Base-by-base conservation (phyloP, 2,329 filamentous ascomycete species). In the Penicillium sclerotigenum region DNA sequence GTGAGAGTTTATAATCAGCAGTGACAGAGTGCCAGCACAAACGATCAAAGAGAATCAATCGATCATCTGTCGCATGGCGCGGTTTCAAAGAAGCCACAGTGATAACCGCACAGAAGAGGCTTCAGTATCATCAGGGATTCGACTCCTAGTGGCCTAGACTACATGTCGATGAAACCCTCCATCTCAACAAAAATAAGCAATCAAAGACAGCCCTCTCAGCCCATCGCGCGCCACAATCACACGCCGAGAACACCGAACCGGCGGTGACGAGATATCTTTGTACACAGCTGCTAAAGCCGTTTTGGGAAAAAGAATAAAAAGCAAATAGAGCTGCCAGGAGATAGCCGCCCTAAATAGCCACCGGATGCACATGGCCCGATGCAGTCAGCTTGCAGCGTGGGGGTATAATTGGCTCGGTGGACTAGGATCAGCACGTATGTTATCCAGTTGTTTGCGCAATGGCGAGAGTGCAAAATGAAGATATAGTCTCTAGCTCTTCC, bases 151-250 rank as follows among this genome's bases (percentile, higher is more conserved):
- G 8, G 36, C 8, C 29, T 47, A n/a, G 41, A 14, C n/a, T 37
- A 18, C 20, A 18, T 24, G 24, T 20, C 4, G 36, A 34, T 48
- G 20, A 26, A 54, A 41, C 20, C 14, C 20, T 28, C 20, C 36
- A 41, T 28, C 20, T 20, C 24, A 28, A 26, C 22, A 33, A 14
- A 28, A 46, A 58, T 51, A 52, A 62, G 52, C 60, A 59, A 65
- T 55, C 54, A 63, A 62, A 57, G 58, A 50, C 31, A 42, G 14
- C 41, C 22, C 59, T 59, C 52, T 51, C 47, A 55, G 40, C 60
- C 57, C 43, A 24, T 46, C 24, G 36, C 42, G 52, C 60, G 62
- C 63, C 63, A 62, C 59, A 58, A 59, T 62, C 63, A 62, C 62
- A 62, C 31, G 18, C 50, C 54, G 47, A 55, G 53, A 54, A 43